Percentiles rank a stretch among this genome's conserved stretches.
Conservation (phyloP, 2,329 filamentous ascomycete species). For the Neospermospora avenae region DNA sequence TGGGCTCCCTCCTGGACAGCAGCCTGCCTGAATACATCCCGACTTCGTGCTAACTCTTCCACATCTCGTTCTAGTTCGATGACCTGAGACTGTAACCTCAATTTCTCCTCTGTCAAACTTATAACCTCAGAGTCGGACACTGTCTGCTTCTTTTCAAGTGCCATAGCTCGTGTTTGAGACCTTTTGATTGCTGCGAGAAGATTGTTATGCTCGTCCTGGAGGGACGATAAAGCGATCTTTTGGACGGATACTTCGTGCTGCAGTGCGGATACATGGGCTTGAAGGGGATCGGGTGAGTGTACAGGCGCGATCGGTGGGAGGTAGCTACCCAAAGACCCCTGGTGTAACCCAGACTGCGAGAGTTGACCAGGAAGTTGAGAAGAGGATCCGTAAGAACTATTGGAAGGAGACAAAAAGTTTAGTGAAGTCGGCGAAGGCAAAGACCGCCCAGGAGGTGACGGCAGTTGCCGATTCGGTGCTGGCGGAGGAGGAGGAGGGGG, state of each 20-base stretch:
- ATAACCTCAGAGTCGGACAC: conserved; percentile 51
- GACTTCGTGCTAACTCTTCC: conserved; percentile 45
- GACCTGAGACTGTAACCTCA: conserved; percentile 46
- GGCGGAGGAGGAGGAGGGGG: conserved; percentile 32
- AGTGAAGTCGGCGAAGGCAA: conserved; percentile 31
- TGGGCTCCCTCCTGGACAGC: conserved; percentile 35
- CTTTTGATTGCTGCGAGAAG: conserved; percentile 49
- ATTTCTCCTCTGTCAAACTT: conserved; percentile 47
- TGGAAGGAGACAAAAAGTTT: conserved; percentile 31
- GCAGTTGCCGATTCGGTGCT: conserved; percentile 31
- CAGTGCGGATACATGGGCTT: conserved; percentile 36
- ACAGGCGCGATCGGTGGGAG: conserved; percentile 27
- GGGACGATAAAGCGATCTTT: conserved; percentile 48
- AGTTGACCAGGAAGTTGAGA: conserved; percentile 20
- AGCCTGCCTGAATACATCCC: conserved; percentile 42
- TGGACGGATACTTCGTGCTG: conserved; percentile 54
- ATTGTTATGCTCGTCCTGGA: conserved; percentile 52
- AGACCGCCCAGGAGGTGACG: conserved; percentile 33
- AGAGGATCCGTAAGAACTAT: conserved; percentile 25
- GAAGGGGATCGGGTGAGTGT: conserved; percentile 30
- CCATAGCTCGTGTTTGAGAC: conserved; percentile 46
- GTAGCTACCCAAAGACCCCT: conserved; percentile 17
- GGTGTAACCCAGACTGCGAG: conserved; percentile 18
- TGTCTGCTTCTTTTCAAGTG: conserved; percentile 49
- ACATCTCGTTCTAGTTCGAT: conserved; percentile 46